Conservation (phyloP, 2,329 filamentous ascomycete species). For the Phialemoniopsis sp. region DNA sequence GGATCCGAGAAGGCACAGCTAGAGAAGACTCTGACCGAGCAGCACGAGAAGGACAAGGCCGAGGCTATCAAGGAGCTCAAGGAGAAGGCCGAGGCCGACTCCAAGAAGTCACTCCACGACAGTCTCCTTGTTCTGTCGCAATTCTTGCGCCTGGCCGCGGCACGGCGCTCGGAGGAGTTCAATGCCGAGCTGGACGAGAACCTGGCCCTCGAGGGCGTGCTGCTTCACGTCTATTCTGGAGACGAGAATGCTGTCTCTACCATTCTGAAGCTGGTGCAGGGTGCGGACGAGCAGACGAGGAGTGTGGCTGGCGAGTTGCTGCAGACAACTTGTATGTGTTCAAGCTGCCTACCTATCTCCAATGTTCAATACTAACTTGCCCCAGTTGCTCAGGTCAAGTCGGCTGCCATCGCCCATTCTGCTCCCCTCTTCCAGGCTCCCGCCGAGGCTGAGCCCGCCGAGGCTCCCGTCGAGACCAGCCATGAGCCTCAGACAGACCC, state of each 20-base stretch:
- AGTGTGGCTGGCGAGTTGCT: conserved; percentile 63
- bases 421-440: conserved; percentile 26
- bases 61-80: conserved; percentile 49
- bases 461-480: conserved; percentile 21
- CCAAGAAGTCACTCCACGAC: conserved; percentile 53
- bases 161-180: conserved; percentile 66
- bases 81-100: conserved; percentile 48
- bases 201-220: conserved; percentile 74
- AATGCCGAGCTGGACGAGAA: conserved; percentile 66
- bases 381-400: conserved; percentile 56
- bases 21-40: conserved; percentile 51
- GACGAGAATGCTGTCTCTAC: conserved; percentile 70
- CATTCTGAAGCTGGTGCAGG: conserved; percentile 74
- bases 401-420: conserved; percentile 48
- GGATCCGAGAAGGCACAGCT: conserved; percentile 54
- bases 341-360: neutral
- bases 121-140: conserved; percentile 70
- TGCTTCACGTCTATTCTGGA: conserved; percentile 75
- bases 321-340: conserved; percentile 62
- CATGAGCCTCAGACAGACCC: conserved; percentile 52
- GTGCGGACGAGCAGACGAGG: conserved; percentile 60
- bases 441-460: conserved; percentile 23
- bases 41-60: conserved; percentile 48
- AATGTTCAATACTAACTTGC: conserved; percentile 16
- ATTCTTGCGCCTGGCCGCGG: conserved; percentile 75